Evolutionary conservation across 768 basidiomycete genomes (phyloP), one percentile per base, ranked within the genome.

Genomic region (Hydnum rufescens): DNA sequence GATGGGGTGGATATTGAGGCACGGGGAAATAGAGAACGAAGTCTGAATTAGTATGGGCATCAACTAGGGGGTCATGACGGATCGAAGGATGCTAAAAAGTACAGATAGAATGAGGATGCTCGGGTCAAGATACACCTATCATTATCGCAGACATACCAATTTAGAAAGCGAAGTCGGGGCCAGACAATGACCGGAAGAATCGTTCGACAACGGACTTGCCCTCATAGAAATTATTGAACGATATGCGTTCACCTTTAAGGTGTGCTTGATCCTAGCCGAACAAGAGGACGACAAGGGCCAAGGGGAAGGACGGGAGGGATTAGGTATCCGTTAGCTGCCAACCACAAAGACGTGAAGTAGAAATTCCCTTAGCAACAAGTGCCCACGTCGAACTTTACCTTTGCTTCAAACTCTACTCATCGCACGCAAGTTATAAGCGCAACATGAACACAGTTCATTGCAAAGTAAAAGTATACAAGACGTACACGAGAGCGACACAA

Each of bases 181-280:
- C 25, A 5, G 54, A 53, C 18, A 55, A 55, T 3, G 42, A 32
- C 19, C 42, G 34, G 49, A 63, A 53, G 51, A 88, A 88, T 16
- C 78, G 74, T 59, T 86, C 80, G 29, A 87, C 61, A 36, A 87
- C 85, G 1, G 75, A 69, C 58, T 84, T 84, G 0, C 86, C 86
- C 34, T 77, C 75, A 19, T 73, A 71, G 23, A 97, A 71, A 60
- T 96, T 96, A 22, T 75, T 65, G 1, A 95, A 65, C 2, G 89
- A 80, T 51, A 96, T 89, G 3, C 88, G 73, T 64, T 99, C 93
- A 62, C 97, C 85, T 2, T 89, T 80, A 23, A 99, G 65, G 71
- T 96, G 93, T 0, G 87, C 90, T 70, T 81, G 85, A 62, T 84
- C 89, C 86, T 82, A 58, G 28, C 19, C 19, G 34, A n/a, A n/a